Evolutionary conservation across 1,284 basidiomycete species (phyloP), one percentile per base, ranked within the genome.

Genomic region (Irpex rosettiformis): DNA sequence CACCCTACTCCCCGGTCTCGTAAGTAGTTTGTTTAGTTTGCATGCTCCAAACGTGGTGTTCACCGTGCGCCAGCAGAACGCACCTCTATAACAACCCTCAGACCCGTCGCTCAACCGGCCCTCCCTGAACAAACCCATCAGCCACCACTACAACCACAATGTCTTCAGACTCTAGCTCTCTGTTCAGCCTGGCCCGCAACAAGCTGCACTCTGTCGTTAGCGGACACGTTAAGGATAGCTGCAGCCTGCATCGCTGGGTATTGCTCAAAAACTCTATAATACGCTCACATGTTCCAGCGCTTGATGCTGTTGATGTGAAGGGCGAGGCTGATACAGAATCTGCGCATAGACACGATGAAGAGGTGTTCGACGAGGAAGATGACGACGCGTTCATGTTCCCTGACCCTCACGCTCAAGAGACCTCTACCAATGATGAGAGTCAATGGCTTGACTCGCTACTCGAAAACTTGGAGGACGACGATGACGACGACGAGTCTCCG

Each of bases 191-290:
- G 73, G 85, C 89, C 72, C 88, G 84, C 69, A 83, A 77, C 73
- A 92, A 92, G 79, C 79, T 92, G 74, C 83, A 85, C 64, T 72
- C 79, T 61, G 84, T 82, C 67, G 70, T 81, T 65, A 78, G 79
- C 59, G 75, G 78, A 59, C 69, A 72, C 64, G 67, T 68, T 72
- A 84, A 80, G 73, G 86, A 88, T 75, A 83, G 76, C 65, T 79
- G 80, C 77, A 89, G 83, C 75, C 81, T 92, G 75, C 88, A 89
- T 71, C 88, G 89, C 70, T 91, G 88, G 87, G 89, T 92, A 58
- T 79, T 92, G 59, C 80, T 92, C 71, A 91, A 91, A 87, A 92
- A 92, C 73, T 90, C 87, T 40, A 80, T 91, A 65, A 73, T 83
- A 63, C 78, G 76, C 67, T 80, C 82, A 65, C 77, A 79, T 58